These are phyloP conservation scores for Scedosporium aurantiacum DNA, from an alignment of 2,329 filamentous ascomycete species.

Conservation along the genomic window DNA sequence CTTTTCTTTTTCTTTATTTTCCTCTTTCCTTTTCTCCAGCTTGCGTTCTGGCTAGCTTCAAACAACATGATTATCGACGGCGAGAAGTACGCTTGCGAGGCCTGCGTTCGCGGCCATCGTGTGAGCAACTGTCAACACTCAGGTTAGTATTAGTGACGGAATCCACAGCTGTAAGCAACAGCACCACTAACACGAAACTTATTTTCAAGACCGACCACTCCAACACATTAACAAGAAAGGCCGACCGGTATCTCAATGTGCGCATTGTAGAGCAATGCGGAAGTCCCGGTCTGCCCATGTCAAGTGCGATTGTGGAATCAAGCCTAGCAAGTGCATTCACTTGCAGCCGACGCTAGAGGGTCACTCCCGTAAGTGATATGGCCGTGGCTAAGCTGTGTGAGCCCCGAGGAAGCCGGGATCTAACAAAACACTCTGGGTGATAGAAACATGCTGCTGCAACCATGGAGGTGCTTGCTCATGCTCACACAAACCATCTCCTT, in stretches of 20 bases:
- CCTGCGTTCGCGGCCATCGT: slow-evolving; percentile 94
- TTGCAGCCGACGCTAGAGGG: slow-evolving; percentile 45
- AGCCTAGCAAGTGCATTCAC: slow-evolving; percentile 61
- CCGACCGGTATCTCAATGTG: slow-evolving; percentile 92
- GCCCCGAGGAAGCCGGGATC: background rate
- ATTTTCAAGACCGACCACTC: slow-evolving; percentile 64
- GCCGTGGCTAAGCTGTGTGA: slow-evolving; percentile 16
- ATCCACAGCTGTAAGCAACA: background rate
- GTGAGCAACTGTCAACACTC: slow-evolving; percentile 97
- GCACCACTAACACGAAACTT: background rate
- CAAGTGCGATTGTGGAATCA: slow-evolving; percentile 95
- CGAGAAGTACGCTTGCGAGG: slow-evolving; percentile 96
- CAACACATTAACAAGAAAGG: slow-evolving; percentile 97
- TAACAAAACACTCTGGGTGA: slow-evolving; percentile 1
- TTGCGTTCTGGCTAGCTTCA: background rate
- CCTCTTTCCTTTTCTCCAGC: background rate
- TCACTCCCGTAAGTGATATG: slow-evolving; percentile 42
- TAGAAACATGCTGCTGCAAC: slow-evolving; percentile 60
- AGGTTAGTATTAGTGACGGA: slow-evolving; percentile 48
- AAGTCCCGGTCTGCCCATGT: slow-evolving; percentile 92
- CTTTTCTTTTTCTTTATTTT: background rate
- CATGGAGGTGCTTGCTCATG: slow-evolving; percentile 58
- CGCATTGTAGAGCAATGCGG: slow-evolving; percentile 90
- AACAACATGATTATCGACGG: slow-evolving; percentile 72
- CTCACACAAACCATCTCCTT: slow-evolving; percentile 49